Conservation (phyloP, 2,329 filamentous ascomycete species). For the Amphichorda felina region DNA sequence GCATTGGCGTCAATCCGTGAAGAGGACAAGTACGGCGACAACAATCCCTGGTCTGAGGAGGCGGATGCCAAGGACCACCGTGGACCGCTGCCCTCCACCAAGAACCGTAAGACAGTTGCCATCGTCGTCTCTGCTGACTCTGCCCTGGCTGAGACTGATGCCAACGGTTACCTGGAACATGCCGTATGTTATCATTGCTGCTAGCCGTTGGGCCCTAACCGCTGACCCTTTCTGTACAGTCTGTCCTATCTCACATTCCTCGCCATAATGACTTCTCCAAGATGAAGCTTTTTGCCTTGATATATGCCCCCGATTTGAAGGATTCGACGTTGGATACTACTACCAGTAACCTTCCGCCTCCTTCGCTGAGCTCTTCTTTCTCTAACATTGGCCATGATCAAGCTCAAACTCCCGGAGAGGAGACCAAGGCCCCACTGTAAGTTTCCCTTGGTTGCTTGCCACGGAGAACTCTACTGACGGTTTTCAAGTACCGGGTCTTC, state of each 20-base stretch:
- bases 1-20: conserved; percentile 75
- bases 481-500: conserved; percentile 24
- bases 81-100: conserved; percentile 17
- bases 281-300: conserved; percentile 74
- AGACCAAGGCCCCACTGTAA: conserved; percentile 46
- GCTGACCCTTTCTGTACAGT: conserved; percentile 32
- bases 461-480: conserved; percentile 1
- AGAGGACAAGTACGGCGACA: conserved; percentile 76
- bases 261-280: conserved; percentile 60
- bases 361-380: conserved; percentile 68
- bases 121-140: conserved; percentile 78
- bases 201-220: neutral
- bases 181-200: conserved; percentile 47
- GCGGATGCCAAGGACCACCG: conserved; percentile 54
- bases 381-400: conserved; percentile 73
- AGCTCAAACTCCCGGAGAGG: conserved; percentile 54
- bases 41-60: conserved; percentile 88
- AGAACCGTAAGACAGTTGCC: conserved; percentile 62
- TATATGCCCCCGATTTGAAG: conserved; percentile 75
- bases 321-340: conserved; percentile 43
- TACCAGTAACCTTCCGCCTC: conserved; percentile 44
- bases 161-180: conserved; percentile 59
- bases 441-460: conserved; percentile 12
- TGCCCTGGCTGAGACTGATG: conserved; percentile 24
- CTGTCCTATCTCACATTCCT: conserved; percentile 81